These are phyloP conservation scores for Pittosporum tobira DNA, from an alignment of 129 eudicot species.

Conservation along the genomic window DNA sequence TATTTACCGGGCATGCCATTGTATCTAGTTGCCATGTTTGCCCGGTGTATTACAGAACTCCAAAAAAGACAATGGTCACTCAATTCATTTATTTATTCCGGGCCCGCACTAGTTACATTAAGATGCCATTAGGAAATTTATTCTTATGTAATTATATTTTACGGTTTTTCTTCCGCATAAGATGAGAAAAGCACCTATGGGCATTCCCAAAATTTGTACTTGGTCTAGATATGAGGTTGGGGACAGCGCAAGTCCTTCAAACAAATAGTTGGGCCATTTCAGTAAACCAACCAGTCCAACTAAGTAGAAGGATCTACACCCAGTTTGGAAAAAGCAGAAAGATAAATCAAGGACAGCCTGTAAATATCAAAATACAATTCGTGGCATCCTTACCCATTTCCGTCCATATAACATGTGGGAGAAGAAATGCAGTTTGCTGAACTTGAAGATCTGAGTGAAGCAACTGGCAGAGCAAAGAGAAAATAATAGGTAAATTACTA, in stretches of 20 bases:
- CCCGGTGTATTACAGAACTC: too few relatives aligned
- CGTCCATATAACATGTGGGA: slow-evolving; percentile 65
- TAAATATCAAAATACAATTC: not conserved
- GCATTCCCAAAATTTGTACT: too few relatives aligned
- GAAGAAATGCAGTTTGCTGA: slow-evolving; percentile 52
- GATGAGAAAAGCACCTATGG: too few relatives aligned
- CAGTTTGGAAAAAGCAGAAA: not conserved
- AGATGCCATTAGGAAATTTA: too few relatives aligned
- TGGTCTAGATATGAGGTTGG: too few relatives aligned
- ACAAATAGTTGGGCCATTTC: not conserved
- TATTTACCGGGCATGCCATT: too few relatives aligned
- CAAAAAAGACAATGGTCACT: too few relatives aligned
- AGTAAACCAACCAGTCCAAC: not conserved
- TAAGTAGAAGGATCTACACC: not conserved
- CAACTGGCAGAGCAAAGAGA: slow-evolving; percentile 38
- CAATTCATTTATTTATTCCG: too few relatives aligned
- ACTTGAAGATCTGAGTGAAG: slow-evolving; percentile 95
- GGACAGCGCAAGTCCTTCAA: not conserved
- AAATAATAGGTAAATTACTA: not conserved
- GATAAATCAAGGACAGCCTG: not conserved
- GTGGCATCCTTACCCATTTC: slow-evolving; percentile 59
- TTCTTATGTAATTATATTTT: too few relatives aligned
- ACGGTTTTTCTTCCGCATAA: too few relatives aligned
- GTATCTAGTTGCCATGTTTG: too few relatives aligned
- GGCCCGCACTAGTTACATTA: too few relatives aligned